Evolutionary conservation across 257 asterid genomes (phyloP).

Genomic region (Nicotiana undulata): DNA sequence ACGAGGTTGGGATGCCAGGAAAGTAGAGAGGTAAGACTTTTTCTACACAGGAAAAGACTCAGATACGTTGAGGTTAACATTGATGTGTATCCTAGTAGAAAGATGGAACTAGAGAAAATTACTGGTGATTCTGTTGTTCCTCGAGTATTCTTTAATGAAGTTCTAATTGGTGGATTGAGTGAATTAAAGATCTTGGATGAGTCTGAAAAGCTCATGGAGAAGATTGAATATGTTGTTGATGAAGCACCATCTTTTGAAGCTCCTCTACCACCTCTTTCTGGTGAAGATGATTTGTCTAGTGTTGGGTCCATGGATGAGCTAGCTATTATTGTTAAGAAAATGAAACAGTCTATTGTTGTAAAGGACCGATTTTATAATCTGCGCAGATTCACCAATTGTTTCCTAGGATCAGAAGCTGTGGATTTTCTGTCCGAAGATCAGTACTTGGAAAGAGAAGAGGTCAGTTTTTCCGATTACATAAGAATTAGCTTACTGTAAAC

Average conservation of each 20-base stretch:
- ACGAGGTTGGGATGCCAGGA: constrained; percentile 66
- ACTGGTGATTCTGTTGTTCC: constrained; percentile 72
- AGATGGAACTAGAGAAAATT: constrained; percentile 64
- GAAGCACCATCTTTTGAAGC: constrained; percentile 76
- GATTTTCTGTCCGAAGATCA: constrained; percentile 91
- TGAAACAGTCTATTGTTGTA: constrained; percentile 48
- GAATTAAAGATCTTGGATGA: constrained; percentile 63
- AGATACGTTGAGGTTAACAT: constrained; percentile 69
- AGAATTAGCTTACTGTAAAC: background rate
- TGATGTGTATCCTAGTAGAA: constrained; percentile 68
- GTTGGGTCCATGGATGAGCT: constrained; percentile 77
- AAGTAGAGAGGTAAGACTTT: constrained; percentile 54
- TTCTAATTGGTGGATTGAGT: constrained; percentile 59
- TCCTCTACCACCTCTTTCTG: constrained; percentile 90
- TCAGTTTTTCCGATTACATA: background rate
- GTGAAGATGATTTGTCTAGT: constrained; percentile 81
- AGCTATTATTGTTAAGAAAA: constrained; percentile 71
- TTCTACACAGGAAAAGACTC: constrained; percentile 55
- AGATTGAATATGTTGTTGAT: constrained; percentile 60
- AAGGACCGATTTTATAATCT: constrained; percentile 73
- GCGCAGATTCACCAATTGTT: constrained; percentile 63
- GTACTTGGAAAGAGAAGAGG: constrained; percentile 82
- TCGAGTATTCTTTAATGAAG: constrained; percentile 71
- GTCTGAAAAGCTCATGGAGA: constrained; percentile 68
- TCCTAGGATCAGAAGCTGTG: constrained; percentile 77